Evolutionary conservation across 2,329 filamentous ascomycete species (phyloP).

Genomic region (Raffaelea arxii): DNA sequence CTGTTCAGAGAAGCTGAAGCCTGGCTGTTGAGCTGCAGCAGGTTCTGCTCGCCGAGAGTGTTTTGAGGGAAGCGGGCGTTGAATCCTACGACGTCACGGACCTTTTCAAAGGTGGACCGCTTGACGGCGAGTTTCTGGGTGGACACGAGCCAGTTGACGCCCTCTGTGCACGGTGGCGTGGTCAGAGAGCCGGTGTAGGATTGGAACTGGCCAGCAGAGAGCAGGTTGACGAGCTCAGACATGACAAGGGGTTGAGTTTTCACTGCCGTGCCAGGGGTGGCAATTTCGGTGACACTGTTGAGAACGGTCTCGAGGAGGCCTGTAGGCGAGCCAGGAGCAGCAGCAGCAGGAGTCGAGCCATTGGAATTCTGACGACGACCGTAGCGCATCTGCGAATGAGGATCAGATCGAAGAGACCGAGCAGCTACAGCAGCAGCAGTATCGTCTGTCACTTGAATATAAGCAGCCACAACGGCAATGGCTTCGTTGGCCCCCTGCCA

Average conservation of each 20-base stretch:
- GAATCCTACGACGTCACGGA: conserved; percentile 34
- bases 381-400: no score
- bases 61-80: conserved; percentile 38
- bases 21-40: conserved; percentile 11
- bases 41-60: conserved; percentile 27
- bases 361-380: background rate
- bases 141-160: conserved; percentile 37
- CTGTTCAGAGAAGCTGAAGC: background rate
- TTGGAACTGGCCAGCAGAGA: conserved; percentile 28
- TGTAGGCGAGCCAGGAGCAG: no score
- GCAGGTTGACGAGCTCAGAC: conserved; percentile 28
- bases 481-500: conserved; percentile 33
- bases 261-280: conserved; percentile 29
- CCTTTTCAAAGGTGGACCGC: conserved; percentile 25
- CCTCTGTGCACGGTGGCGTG: conserved; percentile 38
- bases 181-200: conserved; percentile 37
- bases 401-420: conserved; percentile 29
- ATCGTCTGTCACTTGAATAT: conserved; percentile 28
- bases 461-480: conserved; percentile 34
- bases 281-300: conserved; percentile 28
- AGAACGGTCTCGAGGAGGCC: conserved; percentile 38
- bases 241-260: conserved; percentile 32
- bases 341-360: conserved; percentile 15
- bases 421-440: conserved; percentile 10
- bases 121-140: conserved; percentile 29